phyloP scores from a whole-genome alignment of 2,329 filamentous ascomycete genomes.

The Cercospora canescens region DNA sequence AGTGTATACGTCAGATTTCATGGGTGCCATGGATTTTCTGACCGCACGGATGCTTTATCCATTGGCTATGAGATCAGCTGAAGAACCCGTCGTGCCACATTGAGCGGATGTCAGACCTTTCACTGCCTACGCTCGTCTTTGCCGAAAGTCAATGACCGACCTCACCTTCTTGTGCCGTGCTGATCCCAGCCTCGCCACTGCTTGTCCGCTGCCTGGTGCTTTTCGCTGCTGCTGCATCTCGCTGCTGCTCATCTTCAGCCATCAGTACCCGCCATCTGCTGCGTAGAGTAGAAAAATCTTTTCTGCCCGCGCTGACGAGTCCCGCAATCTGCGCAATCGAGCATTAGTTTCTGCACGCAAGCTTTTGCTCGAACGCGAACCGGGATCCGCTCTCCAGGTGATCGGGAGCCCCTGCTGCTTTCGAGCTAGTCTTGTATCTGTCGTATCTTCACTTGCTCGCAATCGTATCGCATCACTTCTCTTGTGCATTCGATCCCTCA shows the following conservation, averaged over 20 bases:
- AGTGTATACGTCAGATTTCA: constrained; percentile 3
- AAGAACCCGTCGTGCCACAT: neutral
- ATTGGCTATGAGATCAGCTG: neutral
- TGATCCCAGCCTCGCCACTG: constrained; percentile 1
- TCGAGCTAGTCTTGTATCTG: neutral
- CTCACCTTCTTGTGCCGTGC: constrained; percentile 14
- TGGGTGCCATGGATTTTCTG: constrained; percentile 1
- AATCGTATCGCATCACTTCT: neutral
- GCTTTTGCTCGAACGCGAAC: neutral
- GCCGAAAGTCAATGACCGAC: constrained; percentile 8
- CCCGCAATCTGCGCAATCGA: neutral
- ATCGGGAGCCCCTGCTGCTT: constrained; percentile 2
- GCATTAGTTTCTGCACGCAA: neutral
- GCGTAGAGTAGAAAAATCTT: neutral
- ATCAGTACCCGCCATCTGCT: neutral
- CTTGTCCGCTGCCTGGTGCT: neutral
- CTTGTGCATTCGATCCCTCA: neutral
- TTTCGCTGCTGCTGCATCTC: neutral
- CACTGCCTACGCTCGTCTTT: neutral
- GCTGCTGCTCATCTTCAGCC: neutral
- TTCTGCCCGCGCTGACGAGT: neutral
- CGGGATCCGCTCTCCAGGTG: neutral
- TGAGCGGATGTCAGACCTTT: neutral
- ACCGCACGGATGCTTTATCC: neutral
- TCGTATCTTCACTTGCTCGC: neutral